A percentile compares a stretch with the other conserved stretches of the same genome.
These are phyloP conservation scores for Paecilomyces fulvus DNA, from an alignment of 2,329 filamentous ascomycete species.

Conservation along the genomic window DNA sequence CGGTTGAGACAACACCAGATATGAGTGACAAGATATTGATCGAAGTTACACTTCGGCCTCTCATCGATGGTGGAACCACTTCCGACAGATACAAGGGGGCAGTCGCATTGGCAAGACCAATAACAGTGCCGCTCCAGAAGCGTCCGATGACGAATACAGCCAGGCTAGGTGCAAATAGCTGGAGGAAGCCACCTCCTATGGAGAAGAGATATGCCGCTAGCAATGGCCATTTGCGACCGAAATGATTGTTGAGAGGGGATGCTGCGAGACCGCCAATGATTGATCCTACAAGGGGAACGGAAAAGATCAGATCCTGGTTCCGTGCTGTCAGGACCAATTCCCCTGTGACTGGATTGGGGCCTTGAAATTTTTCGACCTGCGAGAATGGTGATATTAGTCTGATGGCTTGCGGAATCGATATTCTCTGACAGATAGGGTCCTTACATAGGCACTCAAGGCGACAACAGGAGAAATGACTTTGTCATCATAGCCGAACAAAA, in stretches of 20 bases:
- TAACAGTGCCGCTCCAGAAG: conserved; percentile 22
- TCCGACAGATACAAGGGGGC: conserved; percentile 30
- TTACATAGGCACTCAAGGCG: conserved; percentile 20
- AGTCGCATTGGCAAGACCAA: conserved; percentile 26
- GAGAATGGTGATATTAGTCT: not conserved
- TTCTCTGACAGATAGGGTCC: conserved; percentile 1
- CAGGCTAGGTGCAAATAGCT: conserved; percentile 28
- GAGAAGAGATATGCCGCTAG: conserved; percentile 24
- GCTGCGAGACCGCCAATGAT: conserved; percentile 24
- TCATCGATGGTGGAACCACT: conserved; percentile 24
- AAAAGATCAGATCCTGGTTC: conserved; percentile 28
- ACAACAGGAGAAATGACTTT: conserved; percentile 24
- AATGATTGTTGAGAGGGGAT: conserved; percentile 23
- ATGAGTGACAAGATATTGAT: conserved; percentile 24
- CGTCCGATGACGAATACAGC: conserved; percentile 26
- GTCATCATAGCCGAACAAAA: conserved; percentile 26
- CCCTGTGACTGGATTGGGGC: conserved; percentile 15
- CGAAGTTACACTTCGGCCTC: conserved; percentile 22
- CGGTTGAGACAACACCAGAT: conserved; percentile 24
- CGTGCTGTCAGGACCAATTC: conserved; percentile 19
- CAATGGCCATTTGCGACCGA: conserved; percentile 28
- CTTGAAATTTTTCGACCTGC: conserved; percentile 23
- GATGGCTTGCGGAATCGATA: not conserved
- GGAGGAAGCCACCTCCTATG: conserved; percentile 24
- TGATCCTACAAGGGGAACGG: conserved; percentile 27